These are phyloP conservation scores for Alternaria sp. DNA, from an alignment of 2,329 filamentous ascomycete genomes.

Conservation along the genomic window DNA sequence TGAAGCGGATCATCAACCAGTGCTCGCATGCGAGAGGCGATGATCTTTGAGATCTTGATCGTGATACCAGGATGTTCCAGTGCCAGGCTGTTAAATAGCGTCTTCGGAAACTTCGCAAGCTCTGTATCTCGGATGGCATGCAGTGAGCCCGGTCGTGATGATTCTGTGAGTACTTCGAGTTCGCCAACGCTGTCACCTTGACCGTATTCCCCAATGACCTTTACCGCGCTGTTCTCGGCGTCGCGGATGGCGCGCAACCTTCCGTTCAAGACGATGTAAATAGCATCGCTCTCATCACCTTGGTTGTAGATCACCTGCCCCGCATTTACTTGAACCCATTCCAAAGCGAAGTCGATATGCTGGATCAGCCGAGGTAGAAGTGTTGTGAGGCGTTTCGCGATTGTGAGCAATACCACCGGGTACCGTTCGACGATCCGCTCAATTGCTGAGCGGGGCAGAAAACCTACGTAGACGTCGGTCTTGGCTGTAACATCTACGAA, in stretches of 20 bases:
- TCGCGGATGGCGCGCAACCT: slow-evolving; percentile 85
- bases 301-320: slow-evolving; percentile 95
- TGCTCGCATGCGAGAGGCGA: slow-evolving; percentile 90
- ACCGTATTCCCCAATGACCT: slow-evolving; percentile 88
- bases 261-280: slow-evolving; percentile 96
- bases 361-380: slow-evolving; percentile 87
- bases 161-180: slow-evolving; percentile 95
- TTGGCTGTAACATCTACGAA: slow-evolving; percentile 97
- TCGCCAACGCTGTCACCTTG: slow-evolving; percentile 98
- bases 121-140: slow-evolving; percentile 98
- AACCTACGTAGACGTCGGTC: slow-evolving; percentile 97
- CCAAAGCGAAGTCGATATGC: slow-evolving; percentile 96
- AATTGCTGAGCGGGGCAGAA: slow-evolving; percentile 81
- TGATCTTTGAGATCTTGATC: slow-evolving; percentile 98
- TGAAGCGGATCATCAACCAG: slow-evolving; percentile 81
- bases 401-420: slow-evolving; percentile 88
- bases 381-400: slow-evolving; percentile 92
- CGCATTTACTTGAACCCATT: slow-evolving; percentile 97
- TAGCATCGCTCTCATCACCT: slow-evolving; percentile 94
- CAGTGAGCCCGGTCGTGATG: slow-evolving; percentile 83
- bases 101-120: slow-evolving; percentile 92
- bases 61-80: slow-evolving; percentile 98
- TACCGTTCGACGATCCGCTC: slow-evolving; percentile 93
- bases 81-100: slow-evolving; percentile 94
- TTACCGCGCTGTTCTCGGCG: slow-evolving; percentile 78